Base-by-base conservation (phyloP, 768 basidiomycete genomes). In the Rhizopogon vinicolor region DNA sequence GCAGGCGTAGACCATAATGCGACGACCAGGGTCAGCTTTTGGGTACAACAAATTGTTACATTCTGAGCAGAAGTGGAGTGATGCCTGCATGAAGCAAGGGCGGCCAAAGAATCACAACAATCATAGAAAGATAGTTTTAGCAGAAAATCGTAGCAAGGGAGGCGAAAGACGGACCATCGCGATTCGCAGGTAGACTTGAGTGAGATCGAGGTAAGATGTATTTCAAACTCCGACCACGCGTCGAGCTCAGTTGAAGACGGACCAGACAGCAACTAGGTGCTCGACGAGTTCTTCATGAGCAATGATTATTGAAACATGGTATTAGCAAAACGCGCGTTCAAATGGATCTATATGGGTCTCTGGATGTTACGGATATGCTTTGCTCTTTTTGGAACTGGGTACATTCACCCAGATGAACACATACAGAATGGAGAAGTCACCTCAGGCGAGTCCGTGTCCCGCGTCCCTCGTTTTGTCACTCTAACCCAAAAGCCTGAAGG, bases 31-130 rank as follows among this genome's bases (percentile, higher is more conserved):
- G 72, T 97, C 95, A 42, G 91, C 94, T 74, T 94, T 87, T 19
- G 93, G 93, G 69, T 96, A 95, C 51, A 97, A 79, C 29, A 97
- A 80, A 68, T 97, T 96, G 75, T 95, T 94, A 78, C 93, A 96
- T 78, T 96, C 93, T 40, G 85, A 86, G 65, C 93, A 96, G 72
- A 96, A 96, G 62, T 91, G 85, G 29, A 96, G 83, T 2, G 89
- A 89, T 10, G 91, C 86, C 90, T 92, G 56, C 1, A 35, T 25
- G 33, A 40, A 25, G 16, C 14, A 48, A 37, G n/a, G 49, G 18
- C 5, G 41, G 18, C 41, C 18, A 41, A 14, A 28, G 3, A 35
- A 56, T 51, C 5, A 35, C 5, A 39, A 49, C 3, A 12, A 41
- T 44, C 40, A 51, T 18, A 28, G 31, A 28, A 18, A 22, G 12